phyloP scores from a whole-genome alignment of 139 green algal species.

The Pleodorina starrii region DNA sequence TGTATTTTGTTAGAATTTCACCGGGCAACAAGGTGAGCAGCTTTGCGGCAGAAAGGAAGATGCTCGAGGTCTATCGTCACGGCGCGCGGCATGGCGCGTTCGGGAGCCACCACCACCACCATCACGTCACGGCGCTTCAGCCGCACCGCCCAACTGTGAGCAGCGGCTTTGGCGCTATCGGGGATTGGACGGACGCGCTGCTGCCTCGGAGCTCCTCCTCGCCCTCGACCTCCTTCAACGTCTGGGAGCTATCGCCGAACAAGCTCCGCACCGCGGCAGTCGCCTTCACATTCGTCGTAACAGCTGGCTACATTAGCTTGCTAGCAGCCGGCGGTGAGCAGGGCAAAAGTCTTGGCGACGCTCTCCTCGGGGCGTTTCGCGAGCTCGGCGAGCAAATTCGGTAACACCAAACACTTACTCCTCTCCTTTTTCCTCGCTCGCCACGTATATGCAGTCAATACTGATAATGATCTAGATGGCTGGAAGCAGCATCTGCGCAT shows the following conservation, averaged over 20 bases:
- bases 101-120: neutral
- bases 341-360: no score
- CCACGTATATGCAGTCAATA: no score
- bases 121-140: neutral
- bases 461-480: no score
- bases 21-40: no score
- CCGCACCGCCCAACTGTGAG: neutral
- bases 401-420: no score
- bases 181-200: conserved; percentile 35
- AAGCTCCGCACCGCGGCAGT: conserved; percentile 49
- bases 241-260: conserved; percentile 40
- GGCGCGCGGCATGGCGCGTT: conserved; percentile 3
- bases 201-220: neutral
- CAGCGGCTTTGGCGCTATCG: neutral
- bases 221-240: neutral
- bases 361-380: no score
- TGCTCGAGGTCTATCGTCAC: conserved; percentile 36
- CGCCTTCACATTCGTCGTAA: conserved; percentile 49
- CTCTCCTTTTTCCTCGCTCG: no score
- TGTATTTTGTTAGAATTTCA: no score
- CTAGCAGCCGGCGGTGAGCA: conserved; percentile 34
- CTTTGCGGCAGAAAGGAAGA: conserved; percentile 11
- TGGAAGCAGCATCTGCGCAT: no score
- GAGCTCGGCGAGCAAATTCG: no score
- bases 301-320: conserved; percentile 47